Percentiles rank a stretch among this genome's conserved stretches.
Conservation (phyloP, 306 rosid species). For the Amphicarpaea edgeworthii region DNA sequence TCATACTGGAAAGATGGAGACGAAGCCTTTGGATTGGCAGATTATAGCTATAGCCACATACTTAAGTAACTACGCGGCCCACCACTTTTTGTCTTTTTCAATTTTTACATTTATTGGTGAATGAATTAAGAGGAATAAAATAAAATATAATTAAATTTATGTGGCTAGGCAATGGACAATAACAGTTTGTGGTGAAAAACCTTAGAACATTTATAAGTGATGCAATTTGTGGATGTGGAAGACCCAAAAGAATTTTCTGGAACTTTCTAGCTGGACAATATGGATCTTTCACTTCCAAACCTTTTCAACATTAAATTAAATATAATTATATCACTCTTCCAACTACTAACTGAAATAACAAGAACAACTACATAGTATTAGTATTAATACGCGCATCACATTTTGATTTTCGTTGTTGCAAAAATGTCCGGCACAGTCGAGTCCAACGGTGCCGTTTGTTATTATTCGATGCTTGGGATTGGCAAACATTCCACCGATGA, state of each 20-base stretch:
- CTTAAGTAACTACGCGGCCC: background rate
- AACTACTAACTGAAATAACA: background rate
- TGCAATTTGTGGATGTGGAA: background rate
- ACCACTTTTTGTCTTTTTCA: background rate
- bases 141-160: background rate
- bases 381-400: background rate
- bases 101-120: background rate
- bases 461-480: conserved; percentile 45
- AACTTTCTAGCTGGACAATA: conserved; percentile 37
- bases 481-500: conserved; percentile 31
- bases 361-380: too few species aligned
- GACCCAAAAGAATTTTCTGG: conserved; percentile 41
- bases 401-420: background rate
- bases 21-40: background rate
- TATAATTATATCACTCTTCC: background rate
- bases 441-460: conserved; percentile 36
- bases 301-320: background rate
- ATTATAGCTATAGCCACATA: background rate
- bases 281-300: background rate
- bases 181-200: conserved; percentile 18
- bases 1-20: background rate
- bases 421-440: conserved; percentile 22
- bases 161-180: conserved; percentile 21
- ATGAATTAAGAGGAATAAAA: background rate
- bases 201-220: background rate